Conservation (phyloP, 441 rosid genomes). For the Syzygium syzygioides region DNA sequence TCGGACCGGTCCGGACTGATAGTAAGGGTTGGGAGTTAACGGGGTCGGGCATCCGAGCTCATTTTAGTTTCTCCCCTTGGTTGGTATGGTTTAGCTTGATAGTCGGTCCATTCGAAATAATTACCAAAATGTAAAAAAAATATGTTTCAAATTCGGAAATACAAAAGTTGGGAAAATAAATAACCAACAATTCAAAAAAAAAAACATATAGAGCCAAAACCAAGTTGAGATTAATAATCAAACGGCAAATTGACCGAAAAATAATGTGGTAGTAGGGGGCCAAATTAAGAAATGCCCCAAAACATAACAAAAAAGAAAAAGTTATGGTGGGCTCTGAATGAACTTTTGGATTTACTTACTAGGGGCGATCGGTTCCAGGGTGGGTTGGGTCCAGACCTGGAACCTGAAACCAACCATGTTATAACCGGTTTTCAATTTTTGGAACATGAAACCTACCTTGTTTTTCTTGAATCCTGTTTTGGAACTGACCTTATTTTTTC, state of each 20-base stretch:
- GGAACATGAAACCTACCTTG: too few species aligned
- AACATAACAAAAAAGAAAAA: not conserved
- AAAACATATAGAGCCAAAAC: not conserved
- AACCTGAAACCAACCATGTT: too few species aligned
- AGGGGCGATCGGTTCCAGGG: too few species aligned
- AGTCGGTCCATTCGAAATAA: not conserved
- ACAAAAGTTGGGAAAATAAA: not conserved
- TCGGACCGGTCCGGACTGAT: too few species aligned
- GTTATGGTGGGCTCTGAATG: too few species aligned
- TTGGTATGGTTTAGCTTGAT: not conserved
- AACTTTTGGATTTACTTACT: not conserved
- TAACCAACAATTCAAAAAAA: not conserved
- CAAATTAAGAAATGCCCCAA: not conserved
- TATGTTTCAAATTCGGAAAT: not conserved
- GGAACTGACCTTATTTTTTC: too few species aligned
- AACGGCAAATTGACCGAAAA: not conserved
- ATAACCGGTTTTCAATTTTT: too few species aligned
- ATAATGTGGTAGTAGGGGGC: not conserved
- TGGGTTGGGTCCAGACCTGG: too few species aligned
- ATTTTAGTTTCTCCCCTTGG: not conserved
- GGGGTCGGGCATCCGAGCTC: accelerated
- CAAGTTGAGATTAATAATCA: not conserved
- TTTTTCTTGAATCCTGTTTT: too few species aligned
- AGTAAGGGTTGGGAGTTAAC: not conserved
- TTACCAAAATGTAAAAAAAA: not conserved